Evolutionary conservation across 495 filamentous ascomycete species (phyloP), one percentile per base, ranked within the genome.

Genomic region (Aspergillus baeticus): DNA sequence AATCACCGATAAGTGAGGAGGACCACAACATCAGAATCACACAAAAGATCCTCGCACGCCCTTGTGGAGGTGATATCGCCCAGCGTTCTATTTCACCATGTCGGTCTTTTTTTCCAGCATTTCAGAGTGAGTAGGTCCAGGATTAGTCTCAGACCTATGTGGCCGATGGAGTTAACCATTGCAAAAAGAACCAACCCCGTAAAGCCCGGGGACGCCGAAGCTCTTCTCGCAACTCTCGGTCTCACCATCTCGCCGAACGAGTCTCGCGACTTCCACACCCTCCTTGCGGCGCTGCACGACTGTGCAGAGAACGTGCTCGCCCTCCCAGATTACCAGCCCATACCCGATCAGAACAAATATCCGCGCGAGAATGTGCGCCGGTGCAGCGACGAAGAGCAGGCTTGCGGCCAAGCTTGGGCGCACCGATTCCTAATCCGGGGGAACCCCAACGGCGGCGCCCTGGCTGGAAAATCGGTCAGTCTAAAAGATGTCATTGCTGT

Each of bases 381-480:
- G 34, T 64, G 63, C 38, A 50, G 43, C 8, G 31, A 53, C 34
- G 62, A 69, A 1, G 69, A 70, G 43, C 67, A 72, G 54, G 65
- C 61, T 2, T 51, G 69, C 6, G 69, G 69, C 10, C 60, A 72
- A 22, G 67, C 69, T 14, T 72, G 69, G 69, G 67, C 63, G 2
- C 62, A 70, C 51, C 57, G 56, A 23, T 70, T 70, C 44, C 58
- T 72, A 6, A 70, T 72, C 36, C 26, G 26, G 26, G 26, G 26
- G 4, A 29, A 29, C 35, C 37, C 62, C 0, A 42, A 61, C 44
- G 65, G 61, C 4, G 90, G 91, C 0, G 85, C 86, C 0, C 68
- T 96, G 18, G 89, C 89, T 1, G 92, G 92, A 1, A 90, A 94
- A 56, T 89, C 92, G 0, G 78, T 96, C 18, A 88, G 83, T 41